Base-by-base conservation (phyloP, 2,329 filamentous ascomycete species). In the Stachybotrys chartarum region DNA sequence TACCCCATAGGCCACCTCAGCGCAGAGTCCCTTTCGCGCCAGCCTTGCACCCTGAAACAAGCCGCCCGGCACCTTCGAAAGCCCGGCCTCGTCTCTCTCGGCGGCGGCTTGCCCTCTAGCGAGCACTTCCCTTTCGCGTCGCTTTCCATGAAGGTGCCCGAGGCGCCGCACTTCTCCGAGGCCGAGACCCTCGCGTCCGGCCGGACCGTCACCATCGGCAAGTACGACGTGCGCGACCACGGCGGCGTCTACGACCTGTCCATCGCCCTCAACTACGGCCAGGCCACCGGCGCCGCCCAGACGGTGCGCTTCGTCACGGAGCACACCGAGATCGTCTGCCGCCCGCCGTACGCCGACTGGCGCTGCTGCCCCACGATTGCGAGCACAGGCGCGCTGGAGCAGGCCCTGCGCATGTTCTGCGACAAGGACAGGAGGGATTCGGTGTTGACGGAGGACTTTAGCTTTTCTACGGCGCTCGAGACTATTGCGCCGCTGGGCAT, bases 111-210 rank as follows among this genome's bases (percentile, higher is more conserved):
- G 18, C 94, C 94, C 5, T 92, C 90, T 14, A 83, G 89, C 57
- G 86, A 93, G 69, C 90, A 95, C 72, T 99, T 99, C 66, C 94
- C 94, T n/a, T 86, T 97, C 64, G 85, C 93, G 61, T 80, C 87
- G 60, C 72, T 97, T 52, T 81, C 79, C 59, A 73, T 96, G 72
- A 89, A 87, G 63, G 83, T 95, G 1, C 90, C 91, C 16, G 73
- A 75, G 1, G 74, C 84, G 16, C 85, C 87, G 6, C 72, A 83
- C 58, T 96, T 94, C 69, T 84, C 85, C 6, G 87, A 92, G 62
- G 73, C 80, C 32, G 86, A 86, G 54, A 86, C 85, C 1, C 71
- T 75, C n/a, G 70, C 79, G 16, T 77, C 78, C 0, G 89, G 87
- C 11, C 74, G 80, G 30, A 75, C 79, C 5, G 65, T 92, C 42